These are phyloP conservation scores for Aspergillus felis DNA, from an alignment of 2,329 filamentous ascomycete species.

Conservation along the genomic window DNA sequence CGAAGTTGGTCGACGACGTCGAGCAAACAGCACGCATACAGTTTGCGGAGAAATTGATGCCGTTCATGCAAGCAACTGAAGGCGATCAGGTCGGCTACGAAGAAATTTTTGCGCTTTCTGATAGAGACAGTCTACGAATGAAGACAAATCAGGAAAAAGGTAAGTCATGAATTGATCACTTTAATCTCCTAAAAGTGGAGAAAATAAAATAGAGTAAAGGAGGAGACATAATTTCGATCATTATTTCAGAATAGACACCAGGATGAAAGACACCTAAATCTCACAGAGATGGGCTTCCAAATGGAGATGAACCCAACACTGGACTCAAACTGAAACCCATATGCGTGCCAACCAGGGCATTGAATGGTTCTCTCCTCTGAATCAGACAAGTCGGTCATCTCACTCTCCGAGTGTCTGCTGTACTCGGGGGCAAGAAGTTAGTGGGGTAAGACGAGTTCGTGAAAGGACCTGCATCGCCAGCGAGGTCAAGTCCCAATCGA, in stretches of 20 bases:
- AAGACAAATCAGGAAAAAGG: not conserved
- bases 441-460: not conserved
- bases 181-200: not conserved
- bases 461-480: not conserved
- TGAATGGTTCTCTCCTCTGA: constrained; percentile 16
- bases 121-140: not conserved
- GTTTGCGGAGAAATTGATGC: not conserved
- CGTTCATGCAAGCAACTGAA: not conserved
- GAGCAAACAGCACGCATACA: not conserved
- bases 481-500: not conserved
- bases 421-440: constrained; percentile 12
- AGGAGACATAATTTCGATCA: not conserved
- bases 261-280: constrained; percentile 13
- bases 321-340: constrained; percentile 22
- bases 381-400: constrained; percentile 15
- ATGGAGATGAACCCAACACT: constrained; percentile 22
- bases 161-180: not conserved
- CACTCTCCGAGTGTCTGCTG: constrained; percentile 15
- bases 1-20: not conserved
- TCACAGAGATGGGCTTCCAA: constrained; percentile 17
- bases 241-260: not conserved
- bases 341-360: constrained; percentile 22
- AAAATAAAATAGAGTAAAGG: not conserved
- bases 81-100: not conserved
- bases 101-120: not conserved